Base-by-base conservation (phyloP, 306 rosid genomes). In the Ziziphus jujuba region DNA sequence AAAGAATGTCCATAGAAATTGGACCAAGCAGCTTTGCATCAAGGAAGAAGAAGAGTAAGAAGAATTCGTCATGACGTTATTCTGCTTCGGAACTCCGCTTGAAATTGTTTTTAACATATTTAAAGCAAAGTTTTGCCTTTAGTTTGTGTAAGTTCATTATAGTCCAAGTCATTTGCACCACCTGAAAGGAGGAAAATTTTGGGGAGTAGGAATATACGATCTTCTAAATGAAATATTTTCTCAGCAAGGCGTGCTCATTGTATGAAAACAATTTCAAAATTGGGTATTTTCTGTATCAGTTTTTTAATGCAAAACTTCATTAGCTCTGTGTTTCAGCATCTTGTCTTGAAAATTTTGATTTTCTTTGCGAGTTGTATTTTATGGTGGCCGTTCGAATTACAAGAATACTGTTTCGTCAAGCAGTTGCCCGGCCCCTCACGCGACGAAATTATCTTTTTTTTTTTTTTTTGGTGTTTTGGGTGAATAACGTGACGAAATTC, bases 21-120 rank as follows among this genome's bases (percentile, higher is more conserved):
- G 96, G 96, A 76, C 98, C 93, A 3, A 81, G 97, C 82, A 88
- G 92, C 82, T 86, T 80, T 83, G 97, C 96, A 38, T 81, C 97
- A 20, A 88, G 96, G 76, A 90, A 93, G 87, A 92, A 92, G 86
- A 93, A 90, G 82, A 80, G 77, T 62, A 93, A 88, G 84, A 84
- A 79, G 72, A 73, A 59, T 64, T 60, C 53, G 0, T 38, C 40
- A 51, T 59, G 66, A 48, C 84, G 77, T 73, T 40, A 51, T 59
- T 59, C 55, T 86, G 81, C 74, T 77, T 19, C 36, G 25, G 19
- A 23, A 56, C 40, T n/a, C 35, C 3, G 56, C 67, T 17, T 66
- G 4, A 15, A 16, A 54, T 58, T 67, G 50, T 73, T 54, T n/a
- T 52, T 25, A 25, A 40, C 21, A 19, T 19, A 43, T 65, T 70